Base-by-base conservation (phyloP, 257 asterid species). In the Eustoma russellianum region DNA sequence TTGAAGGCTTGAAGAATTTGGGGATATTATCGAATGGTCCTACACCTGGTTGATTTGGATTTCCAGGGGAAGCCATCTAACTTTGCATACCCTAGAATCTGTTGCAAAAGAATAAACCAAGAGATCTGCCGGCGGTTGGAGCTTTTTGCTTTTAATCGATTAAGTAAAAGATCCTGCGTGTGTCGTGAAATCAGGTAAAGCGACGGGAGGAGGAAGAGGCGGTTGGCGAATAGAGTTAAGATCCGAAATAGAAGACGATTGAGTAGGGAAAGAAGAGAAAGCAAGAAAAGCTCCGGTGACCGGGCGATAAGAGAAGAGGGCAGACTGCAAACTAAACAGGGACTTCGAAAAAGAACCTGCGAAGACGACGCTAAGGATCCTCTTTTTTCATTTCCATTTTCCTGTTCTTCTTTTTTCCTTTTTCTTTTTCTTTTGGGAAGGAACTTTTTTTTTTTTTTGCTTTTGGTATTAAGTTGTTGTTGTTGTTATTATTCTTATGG, bases 1-100 rank as follows among this genome's bases (percentile, higher is more conserved):
- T 49, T 3, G 83, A 66, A 41, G 83, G 80, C 33, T 74, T 79
- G 80, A 79, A 84, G 52, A 84, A 70, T 56, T 74, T 87, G 12
- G 43, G 43, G 43, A 38, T 38, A 17, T 83, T 79, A 81, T 87
- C 96, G 67, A 79, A 79, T 51, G 78, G 92, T 60, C 72, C 78
- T 74, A 88, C 95, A 58, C 88, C 89, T 56, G 80, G 79, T 55
- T 74, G 85, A 55, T 68, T 81, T 44, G 81, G 89, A 70, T 80
- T 86, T 62, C 82, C 88, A 59, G 95, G 79, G 63, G 94, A 80
- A 75, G 95, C 90, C 90, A 84, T 84, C 62, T 10, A 30, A 12
- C 9, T 17, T n/a, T 17, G 28, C 13, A 8, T 17, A 17, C 17
- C 24, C 7, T 16, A 48, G 5, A 2, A 24, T 24, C 47, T 12